phyloP scores from a whole-genome alignment of 2,329 filamentous ascomycete species.

The Atkinsonella hypoxylon region DNA sequence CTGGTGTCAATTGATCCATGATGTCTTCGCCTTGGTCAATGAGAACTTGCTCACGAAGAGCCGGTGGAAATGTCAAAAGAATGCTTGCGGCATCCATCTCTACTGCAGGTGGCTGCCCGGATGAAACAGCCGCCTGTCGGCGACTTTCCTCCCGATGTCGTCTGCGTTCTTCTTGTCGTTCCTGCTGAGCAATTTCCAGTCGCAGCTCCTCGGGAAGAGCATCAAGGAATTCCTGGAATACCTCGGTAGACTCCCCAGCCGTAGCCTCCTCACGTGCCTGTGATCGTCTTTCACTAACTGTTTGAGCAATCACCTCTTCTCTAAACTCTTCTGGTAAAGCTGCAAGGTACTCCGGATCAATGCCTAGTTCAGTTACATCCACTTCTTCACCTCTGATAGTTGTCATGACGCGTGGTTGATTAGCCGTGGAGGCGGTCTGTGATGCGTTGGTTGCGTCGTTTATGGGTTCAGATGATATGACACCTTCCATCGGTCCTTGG shows the following conservation, averaged over 20 bases:
- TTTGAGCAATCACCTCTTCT: conserved; percentile 89
- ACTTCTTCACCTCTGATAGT: conserved; percentile 77
- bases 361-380: conserved; percentile 88
- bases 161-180: conserved; percentile 77
- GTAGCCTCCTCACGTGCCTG: conserved; percentile 58
- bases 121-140: conserved; percentile 45
- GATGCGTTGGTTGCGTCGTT: conserved; percentile 18
- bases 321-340: conserved; percentile 96
- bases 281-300: conserved; percentile 70
- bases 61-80: conserved; percentile 76
- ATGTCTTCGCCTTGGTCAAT: conserved; percentile 87
- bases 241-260: conserved; percentile 66
- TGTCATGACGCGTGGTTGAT: conserved; percentile 54
- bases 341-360: conserved; percentile 87
- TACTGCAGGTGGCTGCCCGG: conserved; percentile 36
- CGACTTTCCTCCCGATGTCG: conserved; percentile 74
- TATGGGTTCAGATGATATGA: conserved; percentile 42
- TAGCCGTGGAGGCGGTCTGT: conserved; percentile 11
- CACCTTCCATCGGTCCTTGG: conserved; percentile 60
- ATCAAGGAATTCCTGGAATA: conserved; percentile 87
- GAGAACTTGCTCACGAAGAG: conserved; percentile 73
- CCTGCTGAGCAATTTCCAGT: conserved; percentile 80
- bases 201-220: conserved; percentile 85
- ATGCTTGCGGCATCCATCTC: conserved; percentile 94
- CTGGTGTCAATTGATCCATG: conserved; percentile 70